Evolutionary conservation across 257 asterid species (phyloP), one percentile per base, ranked within the genome.

Genomic region (Fraxinus excelsior): DNA sequence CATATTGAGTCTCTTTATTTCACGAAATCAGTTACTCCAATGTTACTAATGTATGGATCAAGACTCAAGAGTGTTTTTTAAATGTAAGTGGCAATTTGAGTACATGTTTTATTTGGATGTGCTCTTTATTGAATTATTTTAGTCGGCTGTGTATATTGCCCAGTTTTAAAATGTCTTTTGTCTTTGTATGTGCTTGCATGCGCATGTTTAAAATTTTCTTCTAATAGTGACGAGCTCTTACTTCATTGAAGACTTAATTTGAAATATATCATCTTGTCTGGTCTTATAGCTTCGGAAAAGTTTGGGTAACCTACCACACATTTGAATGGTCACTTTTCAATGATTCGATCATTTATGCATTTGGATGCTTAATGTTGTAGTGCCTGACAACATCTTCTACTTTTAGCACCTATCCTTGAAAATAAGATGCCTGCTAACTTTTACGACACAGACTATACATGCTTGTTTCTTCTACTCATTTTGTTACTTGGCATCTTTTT

Each of bases 221-320:
- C 46, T n/a, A 51, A 19, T 3, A 4, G 70, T 35, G 75, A 64
- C 44, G 8, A 69, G 51, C 21, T n/a, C 14, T 49, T 31, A 38
- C 32, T 4, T 18, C 13, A 19, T 19, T 40, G 19, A 2, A 51
- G 35, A 21, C 19, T 38, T 2, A 40, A 18, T 69, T 16, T 8
- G 69, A 76, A 5, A 42, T 68, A 23, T 12, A 40, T 70, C 28
- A 37, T 69, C 29, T 37, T 23, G 40, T 56, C 60, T 28, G 11
- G 19, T 66, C 38, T 25, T 78, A 25, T 31, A 71, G 42, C 37
- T 62, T 10, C 12, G 16, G n/a, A 44, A 70, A 71, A 35, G 34
- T 69, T 38, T 38, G 76, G 44, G 32, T 51, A 23, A 69, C n/a
- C 67, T 19, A 19, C 35, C 67, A 46, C 64, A 29, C 35, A 72